Conservation (phyloP, 257 asterid genomes). For the Nicotiana sylvestris region DNA sequence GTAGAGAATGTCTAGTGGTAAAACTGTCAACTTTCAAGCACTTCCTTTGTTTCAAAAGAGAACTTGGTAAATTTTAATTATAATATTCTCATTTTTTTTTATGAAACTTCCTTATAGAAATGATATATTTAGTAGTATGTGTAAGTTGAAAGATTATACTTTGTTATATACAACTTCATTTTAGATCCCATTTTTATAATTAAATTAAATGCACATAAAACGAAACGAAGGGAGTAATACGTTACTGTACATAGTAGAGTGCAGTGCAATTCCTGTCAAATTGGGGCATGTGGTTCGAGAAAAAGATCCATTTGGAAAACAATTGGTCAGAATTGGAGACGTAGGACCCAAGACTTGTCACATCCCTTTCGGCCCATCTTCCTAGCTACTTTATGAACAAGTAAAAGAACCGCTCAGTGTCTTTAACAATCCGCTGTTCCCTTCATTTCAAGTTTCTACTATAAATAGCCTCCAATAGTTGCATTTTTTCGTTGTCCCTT, state of each 20-base stretch:
- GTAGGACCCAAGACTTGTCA: constrained; percentile 5
- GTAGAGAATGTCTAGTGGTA: not conserved
- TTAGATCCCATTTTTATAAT: too few relatives aligned
- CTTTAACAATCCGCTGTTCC: not conserved
- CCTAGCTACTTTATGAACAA: not conserved
- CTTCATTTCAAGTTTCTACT: not conserved
- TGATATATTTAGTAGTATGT: too few relatives aligned
- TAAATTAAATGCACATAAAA: too few relatives aligned
- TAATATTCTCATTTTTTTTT: too few relatives aligned
- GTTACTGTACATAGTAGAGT: too few relatives aligned
- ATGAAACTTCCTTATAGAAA: too few relatives aligned
- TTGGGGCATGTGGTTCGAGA: not conserved
- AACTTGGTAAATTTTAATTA: too few relatives aligned
- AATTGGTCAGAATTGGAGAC: not conserved
- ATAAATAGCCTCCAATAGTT: not conserved
- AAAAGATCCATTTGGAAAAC: not conserved
- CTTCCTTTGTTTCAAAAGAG: too few relatives aligned
- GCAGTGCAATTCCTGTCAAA: not conserved
- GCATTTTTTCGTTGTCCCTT: not conserved
- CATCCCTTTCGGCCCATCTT: not conserved
- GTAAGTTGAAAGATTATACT: too few relatives aligned
- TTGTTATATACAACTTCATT: too few relatives aligned
- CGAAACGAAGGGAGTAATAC: too few relatives aligned
- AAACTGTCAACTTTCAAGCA: not conserved
- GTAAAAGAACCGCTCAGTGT: not conserved